Base-by-base conservation (phyloP, 306 rosid genomes). In the Prunus campanulata region DNA sequence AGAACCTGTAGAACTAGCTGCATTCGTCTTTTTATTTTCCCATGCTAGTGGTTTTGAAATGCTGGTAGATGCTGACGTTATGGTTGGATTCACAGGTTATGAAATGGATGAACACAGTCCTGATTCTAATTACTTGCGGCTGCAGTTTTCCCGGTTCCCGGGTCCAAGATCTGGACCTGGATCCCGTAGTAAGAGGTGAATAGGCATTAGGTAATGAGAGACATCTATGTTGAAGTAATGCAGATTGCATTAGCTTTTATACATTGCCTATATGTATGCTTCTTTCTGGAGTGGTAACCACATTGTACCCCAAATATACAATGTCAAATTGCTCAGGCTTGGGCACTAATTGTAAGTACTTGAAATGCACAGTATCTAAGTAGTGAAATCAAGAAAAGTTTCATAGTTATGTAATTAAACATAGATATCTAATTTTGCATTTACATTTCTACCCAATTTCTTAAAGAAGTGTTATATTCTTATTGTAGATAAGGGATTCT, bases 111-210 rank as follows among this genome's bases (percentile, higher is more conserved):
- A 93, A 83, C 85, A 83, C 46, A 81, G 75, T 71, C 85, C 90
- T 0, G 93, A 87, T 61, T 93, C 93, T 42, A 91, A 70, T 80
- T 86, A 86, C 73, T 74, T 93, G 87, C 82, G 92, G 86, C 91
- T 93, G 79, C 97, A 93, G 81, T 93, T 93, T 88, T 91, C 98
- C 15, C 85, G 97, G 72, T 86, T 52, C 84, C 97, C 98, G n/a
- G 97, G 98, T 57, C 97, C 96, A 11, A 88, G 98, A 79, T 62
- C 85, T 71, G 95, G 88, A 46, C 69, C 90, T 66, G 93, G 88
- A 61, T 18, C 82, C 20, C 91, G 93, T 51, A 87, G 93, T 35
- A 91, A 85, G 86, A 89, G 97, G 86, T 89, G 78, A 89, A 77
- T 65, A 47, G 74, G 74, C 49, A 51, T 66, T 71, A 63, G 72